These are phyloP conservation scores for Penicillium sp. DNA, from an alignment of 2,329 filamentous ascomycete genomes.

Conservation along the genomic window DNA sequence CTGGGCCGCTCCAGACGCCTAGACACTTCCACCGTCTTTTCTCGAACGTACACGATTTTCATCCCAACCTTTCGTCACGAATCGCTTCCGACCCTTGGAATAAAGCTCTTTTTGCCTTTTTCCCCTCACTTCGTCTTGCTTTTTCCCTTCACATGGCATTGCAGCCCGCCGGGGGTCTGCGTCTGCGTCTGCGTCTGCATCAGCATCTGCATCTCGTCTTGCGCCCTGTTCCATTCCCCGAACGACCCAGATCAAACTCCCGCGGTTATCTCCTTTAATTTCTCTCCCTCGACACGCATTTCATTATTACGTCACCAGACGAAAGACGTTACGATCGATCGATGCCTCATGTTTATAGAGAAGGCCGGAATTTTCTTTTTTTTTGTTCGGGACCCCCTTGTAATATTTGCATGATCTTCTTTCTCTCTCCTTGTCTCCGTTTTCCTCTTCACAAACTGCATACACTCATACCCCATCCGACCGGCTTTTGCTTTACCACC, in stretches of 20 bases:
- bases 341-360: conserved; percentile 45
- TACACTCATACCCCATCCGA: conserved; percentile 5
- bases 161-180: conserved; percentile 12
- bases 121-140: conserved; percentile 9
- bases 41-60: neutral
- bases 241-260: neutral
- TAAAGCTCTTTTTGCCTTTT: neutral
- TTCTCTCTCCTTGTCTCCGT: conserved; percentile 16
- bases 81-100: conserved; percentile 22
- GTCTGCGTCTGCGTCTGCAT: neutral
- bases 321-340: conserved; percentile 47
- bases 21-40: neutral
- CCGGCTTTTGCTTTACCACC: neutral
- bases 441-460: conserved; percentile 11
- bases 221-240: neutral
- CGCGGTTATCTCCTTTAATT: conserved; percentile 8
- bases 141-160: conserved; percentile 18
- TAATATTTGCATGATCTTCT: conserved; percentile 29
- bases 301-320: conserved; percentile 24
- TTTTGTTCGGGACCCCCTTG: conserved; percentile 24
- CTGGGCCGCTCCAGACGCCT: neutral
- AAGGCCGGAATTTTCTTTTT: conserved; percentile 32
- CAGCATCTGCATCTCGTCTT: conserved; percentile 4
- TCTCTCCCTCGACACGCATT: conserved; percentile 29
- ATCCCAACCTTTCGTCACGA: conserved; percentile 18